These are phyloP conservation scores for Colletotrichum gigasporum DNA, from an alignment of 2,329 filamentous ascomycete genomes.

Conservation along the genomic window DNA sequence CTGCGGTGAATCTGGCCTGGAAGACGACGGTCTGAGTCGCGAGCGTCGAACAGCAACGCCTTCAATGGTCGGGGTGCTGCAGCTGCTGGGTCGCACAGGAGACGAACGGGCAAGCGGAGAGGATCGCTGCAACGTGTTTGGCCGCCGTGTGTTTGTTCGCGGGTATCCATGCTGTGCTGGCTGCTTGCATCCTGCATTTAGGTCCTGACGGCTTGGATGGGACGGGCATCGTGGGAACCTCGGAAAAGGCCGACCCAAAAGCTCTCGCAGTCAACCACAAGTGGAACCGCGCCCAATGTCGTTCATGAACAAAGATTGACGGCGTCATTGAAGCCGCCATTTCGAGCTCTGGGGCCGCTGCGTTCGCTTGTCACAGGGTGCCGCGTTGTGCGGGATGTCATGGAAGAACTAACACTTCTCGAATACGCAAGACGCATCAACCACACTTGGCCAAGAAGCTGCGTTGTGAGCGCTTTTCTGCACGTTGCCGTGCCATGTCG, in stretches of 20 bases:
- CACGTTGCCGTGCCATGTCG: background rate
- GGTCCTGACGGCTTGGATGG: background rate
- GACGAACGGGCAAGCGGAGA: background rate
- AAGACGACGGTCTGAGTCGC: background rate
- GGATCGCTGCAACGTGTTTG: slow-evolving; percentile 2
- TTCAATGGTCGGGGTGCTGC: background rate
- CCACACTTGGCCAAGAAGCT: background rate
- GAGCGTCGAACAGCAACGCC: background rate
- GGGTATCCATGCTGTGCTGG: no score
- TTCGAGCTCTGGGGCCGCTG: background rate
- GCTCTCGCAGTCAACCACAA: background rate
- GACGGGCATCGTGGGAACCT: background rate
- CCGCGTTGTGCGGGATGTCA: background rate
- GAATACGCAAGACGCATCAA: background rate
- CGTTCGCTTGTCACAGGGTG: background rate
- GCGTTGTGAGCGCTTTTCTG: background rate
- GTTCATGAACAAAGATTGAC: background rate
- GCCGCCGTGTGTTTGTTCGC: background rate
- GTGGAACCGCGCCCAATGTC: no score
- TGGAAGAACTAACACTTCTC: slow-evolving; percentile 8
- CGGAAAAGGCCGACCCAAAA: background rate
- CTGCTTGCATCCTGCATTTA: slow-evolving; percentile 20
- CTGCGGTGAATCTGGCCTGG: background rate
- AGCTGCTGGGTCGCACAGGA: background rate
- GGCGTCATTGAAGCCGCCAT: background rate